Conservation (phyloP, 2,329 filamentous ascomycete species). For the Pseudogymnoascus sp. region DNA sequence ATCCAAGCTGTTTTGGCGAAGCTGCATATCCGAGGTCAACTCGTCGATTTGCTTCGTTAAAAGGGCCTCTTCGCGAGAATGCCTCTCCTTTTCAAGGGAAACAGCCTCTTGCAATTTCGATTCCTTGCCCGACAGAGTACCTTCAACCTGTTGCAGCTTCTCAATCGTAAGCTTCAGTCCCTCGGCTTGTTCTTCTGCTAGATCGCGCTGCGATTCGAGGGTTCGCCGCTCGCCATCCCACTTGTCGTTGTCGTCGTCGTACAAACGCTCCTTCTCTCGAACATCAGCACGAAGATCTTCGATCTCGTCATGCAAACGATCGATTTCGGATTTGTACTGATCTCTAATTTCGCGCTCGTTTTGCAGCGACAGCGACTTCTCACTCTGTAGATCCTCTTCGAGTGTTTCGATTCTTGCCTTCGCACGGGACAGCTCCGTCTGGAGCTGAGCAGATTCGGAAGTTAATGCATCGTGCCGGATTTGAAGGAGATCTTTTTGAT, state of each 20-base stretch:
- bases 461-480: slow-evolving; percentile 59
- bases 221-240: slow-evolving; percentile 61
- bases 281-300: slow-evolving; percentile 49
- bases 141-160: slow-evolving; percentile 58
- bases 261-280: slow-evolving; percentile 60
- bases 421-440: slow-evolving; percentile 48
- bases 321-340: slow-evolving; percentile 46
- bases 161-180: slow-evolving; percentile 65
- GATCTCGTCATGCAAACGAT: slow-evolving; percentile 42
- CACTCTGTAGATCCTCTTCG: slow-evolving; percentile 39
- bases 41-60: slow-evolving; percentile 67
- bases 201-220: slow-evolving; percentile 56
- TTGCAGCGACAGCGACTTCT: slow-evolving; percentile 31
- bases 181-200: slow-evolving; percentile 57
- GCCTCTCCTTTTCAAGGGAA: slow-evolving; percentile 61
- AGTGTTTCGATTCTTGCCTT: slow-evolving; percentile 37
- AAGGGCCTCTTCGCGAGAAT: slow-evolving; percentile 61
- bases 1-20: slow-evolving; percentile 56
- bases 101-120: slow-evolving; percentile 58
- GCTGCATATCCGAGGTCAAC: slow-evolving; percentile 61
- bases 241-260: slow-evolving; percentile 62
- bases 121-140: slow-evolving; percentile 59
- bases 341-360: slow-evolving; percentile 51
- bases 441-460: slow-evolving; percentile 56
- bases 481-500: slow-evolving; percentile 63